These are phyloP conservation scores for Colletotrichum phormii DNA, from an alignment of 2,329 filamentous ascomycete species.

Conservation along the genomic window DNA sequence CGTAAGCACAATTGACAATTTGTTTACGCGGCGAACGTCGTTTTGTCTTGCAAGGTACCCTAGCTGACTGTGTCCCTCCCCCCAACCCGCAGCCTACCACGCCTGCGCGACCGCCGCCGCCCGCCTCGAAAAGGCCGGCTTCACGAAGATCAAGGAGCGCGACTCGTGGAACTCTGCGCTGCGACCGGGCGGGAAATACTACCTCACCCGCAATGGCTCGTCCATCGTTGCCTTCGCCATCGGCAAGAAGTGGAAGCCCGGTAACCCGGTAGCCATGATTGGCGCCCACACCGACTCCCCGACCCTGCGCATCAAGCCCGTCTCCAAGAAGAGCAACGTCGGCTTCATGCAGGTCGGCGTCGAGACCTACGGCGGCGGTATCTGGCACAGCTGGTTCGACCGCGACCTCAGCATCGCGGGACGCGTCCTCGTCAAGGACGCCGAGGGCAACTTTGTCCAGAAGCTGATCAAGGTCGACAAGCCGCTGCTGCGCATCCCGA, in stretches of 20 bases:
- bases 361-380: slow-evolving; percentile 94
- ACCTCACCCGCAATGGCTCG: slow-evolving; percentile 91
- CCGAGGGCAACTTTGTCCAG: slow-evolving; percentile 80
- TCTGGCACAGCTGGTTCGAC: slow-evolving; percentile 99
- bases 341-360: slow-evolving; percentile 96
- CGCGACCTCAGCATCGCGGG: slow-evolving; percentile 92
- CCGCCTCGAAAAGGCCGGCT: slow-evolving; percentile 85
- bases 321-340: slow-evolving; percentile 87
- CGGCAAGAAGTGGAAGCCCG: slow-evolving; percentile 89
- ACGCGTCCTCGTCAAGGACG: slow-evolving; percentile 82
- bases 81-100: slow-evolving; percentile 79
- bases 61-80: slow-evolving; percentile 7
- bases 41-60: not conserved
- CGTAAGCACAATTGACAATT: slow-evolving; percentile 67
- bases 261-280: slow-evolving; percentile 91
- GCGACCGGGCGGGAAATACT: slow-evolving; percentile 92
- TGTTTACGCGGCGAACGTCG: slow-evolving; percentile 36
- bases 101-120: slow-evolving; percentile 84
- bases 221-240: slow-evolving; percentile 94
- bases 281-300: slow-evolving; percentile 97
- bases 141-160: slow-evolving; percentile 88
- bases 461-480: slow-evolving; percentile 91
- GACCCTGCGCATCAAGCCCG: slow-evolving; percentile 90
- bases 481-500: slow-evolving; percentile 92
- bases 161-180: slow-evolving; percentile 87